Conservation (phyloP, 805 yeast genomes). For the Yarrowia keelungensis region DNA sequence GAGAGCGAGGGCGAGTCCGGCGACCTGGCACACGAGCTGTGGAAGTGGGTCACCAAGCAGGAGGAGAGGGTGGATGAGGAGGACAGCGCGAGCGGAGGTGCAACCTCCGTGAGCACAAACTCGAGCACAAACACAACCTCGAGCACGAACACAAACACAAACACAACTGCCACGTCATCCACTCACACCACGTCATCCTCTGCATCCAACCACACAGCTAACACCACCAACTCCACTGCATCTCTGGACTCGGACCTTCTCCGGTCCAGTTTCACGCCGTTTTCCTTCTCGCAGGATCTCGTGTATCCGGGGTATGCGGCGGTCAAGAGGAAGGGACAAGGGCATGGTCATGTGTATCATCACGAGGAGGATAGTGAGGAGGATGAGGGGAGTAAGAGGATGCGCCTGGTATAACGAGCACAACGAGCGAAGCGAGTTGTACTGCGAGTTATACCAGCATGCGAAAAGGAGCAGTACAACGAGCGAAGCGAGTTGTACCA, state of each 20-base stretch:
- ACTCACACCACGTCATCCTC: too few species aligned
- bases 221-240: too few species aligned
- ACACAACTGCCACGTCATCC: constrained; percentile 1
- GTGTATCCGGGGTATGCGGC: constrained; percentile 30
- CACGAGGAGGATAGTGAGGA: constrained; percentile 27
- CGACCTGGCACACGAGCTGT: constrained; percentile 35
- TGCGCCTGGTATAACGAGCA: background rate
- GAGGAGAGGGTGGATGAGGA: constrained; percentile 17
- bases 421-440: background rate
- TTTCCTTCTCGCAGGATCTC: constrained; percentile 12
- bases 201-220: background rate
- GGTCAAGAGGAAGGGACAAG: constrained; percentile 29
- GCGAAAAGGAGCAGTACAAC: too few species aligned
- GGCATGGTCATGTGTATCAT: constrained; percentile 26
- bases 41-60: constrained; percentile 33
- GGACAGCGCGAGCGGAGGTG: background rate
- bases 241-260: background rate
- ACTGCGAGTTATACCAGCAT: background rate
- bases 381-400: constrained; percentile 30
- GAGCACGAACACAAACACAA: background rate
- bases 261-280: constrained; percentile 3
- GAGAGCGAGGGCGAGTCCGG: constrained; percentile 22
- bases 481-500: too few species aligned
- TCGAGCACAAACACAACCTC: background rate
- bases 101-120: background rate